Percentiles rank a stretch among this genome's conserved stretches.
Evolutionary conservation across 208 protist species (phyloP).

Genomic region (Crithidia acanthocephali): DNA sequence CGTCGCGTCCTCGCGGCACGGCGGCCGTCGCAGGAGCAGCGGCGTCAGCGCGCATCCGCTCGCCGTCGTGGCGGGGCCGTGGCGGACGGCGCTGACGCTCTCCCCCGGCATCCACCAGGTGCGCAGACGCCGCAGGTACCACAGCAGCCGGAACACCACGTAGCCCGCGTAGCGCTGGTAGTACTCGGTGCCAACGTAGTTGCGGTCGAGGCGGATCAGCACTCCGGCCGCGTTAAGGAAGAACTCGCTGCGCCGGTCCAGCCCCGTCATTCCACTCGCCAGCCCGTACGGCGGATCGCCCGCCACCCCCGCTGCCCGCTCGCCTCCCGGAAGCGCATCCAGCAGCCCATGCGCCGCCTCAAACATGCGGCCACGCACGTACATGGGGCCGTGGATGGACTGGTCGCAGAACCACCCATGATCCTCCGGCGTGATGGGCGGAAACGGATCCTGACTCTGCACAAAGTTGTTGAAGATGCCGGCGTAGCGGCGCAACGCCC

Average conservation of each 20-base stretch:
- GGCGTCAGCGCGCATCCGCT: conserved; percentile 17
- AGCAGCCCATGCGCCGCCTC: conserved; percentile 29
- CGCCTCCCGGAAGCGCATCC: background rate
- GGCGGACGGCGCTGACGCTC: conserved; percentile 6
- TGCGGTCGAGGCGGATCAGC: conserved; percentile 10
- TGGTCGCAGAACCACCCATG: conserved; percentile 34
- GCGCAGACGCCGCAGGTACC: conserved; percentile 13
- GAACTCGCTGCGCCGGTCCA: conserved; percentile 30
- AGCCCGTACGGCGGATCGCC: conserved; percentile 14
- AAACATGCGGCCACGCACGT: conserved; percentile 24
- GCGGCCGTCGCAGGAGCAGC: conserved; percentile 15
- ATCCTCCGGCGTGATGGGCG: background rate
- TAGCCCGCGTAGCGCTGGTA: conserved; percentile 11
- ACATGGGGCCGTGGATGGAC: conserved; percentile 26
- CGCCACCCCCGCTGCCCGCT: background rate
- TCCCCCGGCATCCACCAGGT: conserved; percentile 9
- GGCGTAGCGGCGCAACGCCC: conserved; percentile 26
- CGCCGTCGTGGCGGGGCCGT: conserved; percentile 3
- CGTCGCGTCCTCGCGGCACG: conserved; percentile 1
- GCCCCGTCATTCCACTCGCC: conserved; percentile 17
- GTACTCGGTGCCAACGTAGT: conserved; percentile 20
- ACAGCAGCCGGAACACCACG: conserved; percentile 11
- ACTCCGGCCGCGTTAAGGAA: conserved; percentile 13
- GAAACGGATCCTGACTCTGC: background rate
- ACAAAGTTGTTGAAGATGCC: conserved; percentile 1